These are phyloP conservation scores for Hericium alpestre DNA, from an alignment of 768 basidiomycete genomes.

Conservation along the genomic window DNA sequence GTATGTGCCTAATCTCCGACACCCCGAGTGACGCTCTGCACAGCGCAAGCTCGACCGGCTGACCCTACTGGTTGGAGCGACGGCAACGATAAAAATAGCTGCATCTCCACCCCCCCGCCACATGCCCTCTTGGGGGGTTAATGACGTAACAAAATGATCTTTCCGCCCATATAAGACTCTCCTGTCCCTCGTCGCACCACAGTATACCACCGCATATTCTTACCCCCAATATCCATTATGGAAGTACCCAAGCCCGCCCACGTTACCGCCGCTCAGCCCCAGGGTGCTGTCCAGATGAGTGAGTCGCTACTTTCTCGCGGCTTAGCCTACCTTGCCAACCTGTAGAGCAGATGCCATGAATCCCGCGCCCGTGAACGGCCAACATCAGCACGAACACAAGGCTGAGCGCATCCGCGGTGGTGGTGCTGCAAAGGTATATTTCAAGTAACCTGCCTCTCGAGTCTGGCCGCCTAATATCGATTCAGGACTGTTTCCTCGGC, in stretches of 20 bases:
- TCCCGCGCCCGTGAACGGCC: slow-evolving; percentile 24
- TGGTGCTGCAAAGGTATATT: slow-evolving; percentile 51
- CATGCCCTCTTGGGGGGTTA: not conserved
- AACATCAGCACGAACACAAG: slow-evolving; percentile 29
- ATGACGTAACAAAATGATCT: not conserved
- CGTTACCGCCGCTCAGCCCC: slow-evolving; percentile 42
- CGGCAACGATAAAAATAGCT: not conserved
- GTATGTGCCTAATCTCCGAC: no score
- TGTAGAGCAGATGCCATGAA: slow-evolving; percentile 33
- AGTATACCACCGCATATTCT: not conserved
- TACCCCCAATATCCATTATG: slow-evolving; percentile 12
- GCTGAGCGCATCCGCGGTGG: slow-evolving; percentile 60
- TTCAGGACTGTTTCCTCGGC: slow-evolving; percentile 58
- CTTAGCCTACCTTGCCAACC: not conserved
- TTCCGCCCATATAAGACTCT: not conserved
- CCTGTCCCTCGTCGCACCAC: not conserved
- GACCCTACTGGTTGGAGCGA: not conserved
- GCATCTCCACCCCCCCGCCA: not conserved
- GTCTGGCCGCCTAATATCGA: slow-evolving; percentile 1
- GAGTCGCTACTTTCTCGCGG: slow-evolving; percentile 17
- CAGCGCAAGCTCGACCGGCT: not conserved
- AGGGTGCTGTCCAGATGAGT: slow-evolving; percentile 56
- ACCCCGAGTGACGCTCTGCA: no score
- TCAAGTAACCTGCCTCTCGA: not conserved
- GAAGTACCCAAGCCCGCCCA: slow-evolving; percentile 20